A percentile compares a stretch with the other conserved stretches of the same genome.
Conservation (phyloP, 352 stramenopile species). For the Globisporangium splendens region DNA sequence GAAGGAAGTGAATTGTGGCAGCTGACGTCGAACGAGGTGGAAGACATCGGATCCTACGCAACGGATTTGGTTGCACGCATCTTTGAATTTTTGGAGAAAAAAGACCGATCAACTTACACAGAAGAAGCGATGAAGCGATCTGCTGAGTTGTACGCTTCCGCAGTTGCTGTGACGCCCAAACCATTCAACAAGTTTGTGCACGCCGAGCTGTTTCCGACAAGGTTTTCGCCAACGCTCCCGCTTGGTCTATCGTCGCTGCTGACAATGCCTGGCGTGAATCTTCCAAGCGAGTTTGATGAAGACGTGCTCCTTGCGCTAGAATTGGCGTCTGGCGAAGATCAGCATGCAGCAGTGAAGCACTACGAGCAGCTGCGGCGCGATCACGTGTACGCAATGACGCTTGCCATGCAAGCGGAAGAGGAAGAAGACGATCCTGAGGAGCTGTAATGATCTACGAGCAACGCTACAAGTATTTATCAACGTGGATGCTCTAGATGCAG, state of each 20-base stretch:
- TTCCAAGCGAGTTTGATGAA: slow-evolving; percentile 47
- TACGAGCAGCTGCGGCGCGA: slow-evolving; percentile 56
- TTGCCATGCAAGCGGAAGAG: slow-evolving; percentile 51
- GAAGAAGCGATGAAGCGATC: slow-evolving; percentile 48
- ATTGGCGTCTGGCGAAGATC: slow-evolving; percentile 55
- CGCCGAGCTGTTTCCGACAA: slow-evolving; percentile 45
- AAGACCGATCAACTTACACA: slow-evolving; percentile 36
- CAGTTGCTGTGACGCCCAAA: slow-evolving; percentile 40
- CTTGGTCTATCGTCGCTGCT: slow-evolving; percentile 46
- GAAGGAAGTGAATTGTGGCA: slow-evolving; percentile 78
- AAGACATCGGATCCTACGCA: slow-evolving; percentile 71
- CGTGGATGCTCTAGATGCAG: background rate
- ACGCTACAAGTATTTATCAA: slow-evolving; percentile 35
- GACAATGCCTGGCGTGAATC: slow-evolving; percentile 23
- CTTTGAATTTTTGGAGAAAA: slow-evolving; percentile 78
- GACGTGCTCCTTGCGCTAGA: slow-evolving; percentile 66
- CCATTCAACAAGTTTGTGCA: slow-evolving; percentile 55
- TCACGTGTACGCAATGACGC: slow-evolving; percentile 44
- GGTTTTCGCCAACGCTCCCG: slow-evolving; percentile 48
- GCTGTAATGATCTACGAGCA: slow-evolving; percentile 19
- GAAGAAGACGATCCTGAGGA: slow-evolving; percentile 40
- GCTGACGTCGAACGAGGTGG: slow-evolving; percentile 63
- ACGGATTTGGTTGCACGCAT: slow-evolving; percentile 72
- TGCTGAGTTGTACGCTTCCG: slow-evolving; percentile 36
- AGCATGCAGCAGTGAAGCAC: slow-evolving; percentile 60